These are phyloP conservation scores for Pythium brassicae DNA, from an alignment of 352 stramenopile species.

Conservation along the genomic window DNA sequence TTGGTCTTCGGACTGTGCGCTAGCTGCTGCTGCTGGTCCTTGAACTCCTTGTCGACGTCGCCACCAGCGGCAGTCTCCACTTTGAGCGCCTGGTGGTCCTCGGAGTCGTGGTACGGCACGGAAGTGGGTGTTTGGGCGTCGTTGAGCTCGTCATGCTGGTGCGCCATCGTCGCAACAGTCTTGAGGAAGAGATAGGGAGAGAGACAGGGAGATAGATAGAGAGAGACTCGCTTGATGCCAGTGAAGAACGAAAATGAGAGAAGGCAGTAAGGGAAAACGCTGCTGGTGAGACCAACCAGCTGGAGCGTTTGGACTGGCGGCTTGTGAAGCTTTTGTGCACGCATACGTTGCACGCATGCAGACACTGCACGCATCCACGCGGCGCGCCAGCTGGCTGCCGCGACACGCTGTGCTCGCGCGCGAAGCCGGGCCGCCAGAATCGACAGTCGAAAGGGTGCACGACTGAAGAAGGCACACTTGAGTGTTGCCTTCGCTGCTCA, in stretches of 20 bases:
- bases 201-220: no score
- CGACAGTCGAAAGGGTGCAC: no score
- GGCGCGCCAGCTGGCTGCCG: no score
- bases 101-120: conserved; percentile 8
- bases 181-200: neutral
- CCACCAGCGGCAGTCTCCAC: conserved; percentile 23
- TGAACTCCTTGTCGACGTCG: conserved; percentile 33
- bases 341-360: no score
- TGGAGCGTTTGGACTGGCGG: no score
- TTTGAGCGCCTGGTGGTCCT: conserved; percentile 17
- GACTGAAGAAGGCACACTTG: no score
- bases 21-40: conserved; percentile 9
- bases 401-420: no score
- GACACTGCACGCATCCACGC: no score
- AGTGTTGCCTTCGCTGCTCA: no score
- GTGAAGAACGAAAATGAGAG: neutral
- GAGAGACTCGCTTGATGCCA: neutral
- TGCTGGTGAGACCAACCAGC: no score
- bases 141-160: neutral
- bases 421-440: no score
- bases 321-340: no score
- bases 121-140: conserved; percentile 3
- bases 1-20: conserved; percentile 4
- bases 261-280: neutral
- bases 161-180: neutral